Evolutionary conservation across 495 filamentous ascomycete genomes (phyloP), one percentile per base, ranked within the genome.

Genomic region (Penicillium paxilli): DNA sequence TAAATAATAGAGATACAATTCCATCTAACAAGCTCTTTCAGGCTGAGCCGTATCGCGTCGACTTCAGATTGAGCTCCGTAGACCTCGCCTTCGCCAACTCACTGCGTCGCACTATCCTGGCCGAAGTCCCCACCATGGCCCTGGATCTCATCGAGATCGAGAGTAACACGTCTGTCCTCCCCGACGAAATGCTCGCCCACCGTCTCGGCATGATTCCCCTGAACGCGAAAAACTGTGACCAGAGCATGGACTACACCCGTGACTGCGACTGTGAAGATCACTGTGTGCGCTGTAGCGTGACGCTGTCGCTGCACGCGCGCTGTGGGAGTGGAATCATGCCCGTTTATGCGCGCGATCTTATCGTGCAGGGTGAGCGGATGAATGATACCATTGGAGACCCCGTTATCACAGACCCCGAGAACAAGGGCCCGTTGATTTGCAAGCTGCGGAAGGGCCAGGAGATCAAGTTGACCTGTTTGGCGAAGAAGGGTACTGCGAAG

Each of bases 401-500:
- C 0, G 86, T 97, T 47, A 91, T 96, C 60, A 80, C 72, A 38
- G 95, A 98, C 60, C 78, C 86, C 0, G 89, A 93, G 24, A 84
- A 85, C 1, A 80, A 87, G 47, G 94, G 94, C 0, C 78, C 85
- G 5, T 78, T 97, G 51, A 92, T 98, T 60, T 87, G 87, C 66
- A 96, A 97, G 74, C 73, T 98, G 58, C 80, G 92, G 19, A 88
- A 90, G 51, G 88, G 85, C 4, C 95, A 98, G 67, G 90, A 96
- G 68, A 67, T 98, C 48, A 86, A 88, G 67, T 81, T 98, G 68
- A 87, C 85, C 38, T 97, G 93, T 64, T 85, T 97, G 58, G 95
- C 92, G 47, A 97, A 96, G 81, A 98, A 98, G 78, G 94, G 94
- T 0, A 97, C 97, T 53, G 92, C 93, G 3, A 98, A 98, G 79